phyloP scores from a whole-genome alignment of 352 stramenopile species.

The Globisporangium yorkense region DNA sequence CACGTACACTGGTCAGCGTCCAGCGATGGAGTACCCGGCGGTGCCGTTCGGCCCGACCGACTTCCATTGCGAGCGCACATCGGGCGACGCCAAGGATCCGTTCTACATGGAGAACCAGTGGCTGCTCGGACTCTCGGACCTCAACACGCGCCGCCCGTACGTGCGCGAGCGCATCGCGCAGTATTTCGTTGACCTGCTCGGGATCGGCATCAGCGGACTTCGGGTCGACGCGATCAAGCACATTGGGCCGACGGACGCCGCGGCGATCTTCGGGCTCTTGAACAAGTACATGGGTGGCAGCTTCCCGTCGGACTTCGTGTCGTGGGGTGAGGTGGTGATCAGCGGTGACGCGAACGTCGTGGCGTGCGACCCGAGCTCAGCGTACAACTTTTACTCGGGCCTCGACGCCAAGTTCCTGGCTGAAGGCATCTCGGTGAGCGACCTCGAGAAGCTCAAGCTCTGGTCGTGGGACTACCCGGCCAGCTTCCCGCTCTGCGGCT shows the following conservation, averaged over 20 bases:
- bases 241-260: conserved; percentile 42
- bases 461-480: conserved; percentile 66
- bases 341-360: conserved; percentile 24
- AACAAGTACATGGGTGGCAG: conserved; percentile 55
- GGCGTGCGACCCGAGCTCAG: no score
- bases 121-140: conserved; percentile 20
- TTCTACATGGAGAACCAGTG: no score
- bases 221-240: conserved; percentile 65
- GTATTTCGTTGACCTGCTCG: conserved; percentile 66
- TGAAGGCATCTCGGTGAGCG: no score
- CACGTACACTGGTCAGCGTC: no score
- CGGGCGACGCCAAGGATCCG: no score
- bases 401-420: no score
- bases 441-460: conserved; percentile 48
- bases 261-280: conserved; percentile 42
- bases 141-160: conserved; percentile 36
- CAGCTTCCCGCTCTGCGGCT: conserved; percentile 20
- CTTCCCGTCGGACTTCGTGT: conserved; percentile 51
- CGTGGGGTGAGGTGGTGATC: conserved; percentile 44
- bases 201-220: conserved; percentile 63
- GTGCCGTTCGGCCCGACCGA: no score
- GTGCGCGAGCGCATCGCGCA: conserved; percentile 62
- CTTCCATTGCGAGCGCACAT: no score
- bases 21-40: no score
- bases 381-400: no score